These are phyloP conservation scores for Domatiomyces globalis DNA, from an alignment of 2,329 filamentous ascomycete genomes.

Conservation along the genomic window DNA sequence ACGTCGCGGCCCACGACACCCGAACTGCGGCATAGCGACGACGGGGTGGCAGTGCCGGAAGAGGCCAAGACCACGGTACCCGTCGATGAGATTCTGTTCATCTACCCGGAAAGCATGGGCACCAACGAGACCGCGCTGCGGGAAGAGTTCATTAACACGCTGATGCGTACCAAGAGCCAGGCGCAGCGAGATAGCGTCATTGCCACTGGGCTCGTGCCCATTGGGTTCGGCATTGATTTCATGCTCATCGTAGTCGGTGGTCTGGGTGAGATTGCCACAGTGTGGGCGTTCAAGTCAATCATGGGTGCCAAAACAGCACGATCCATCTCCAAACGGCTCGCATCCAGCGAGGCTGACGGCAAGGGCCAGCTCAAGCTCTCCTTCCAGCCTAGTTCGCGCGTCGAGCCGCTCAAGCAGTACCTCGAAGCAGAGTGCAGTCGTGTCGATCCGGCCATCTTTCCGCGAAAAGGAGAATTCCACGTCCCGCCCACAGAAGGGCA, in stretches of 20 bases:
- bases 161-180: slow-evolving; percentile 29
- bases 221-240: slow-evolving; percentile 17
- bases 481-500: slow-evolving; percentile 24
- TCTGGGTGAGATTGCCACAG: slow-evolving; percentile 21
- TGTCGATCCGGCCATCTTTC: slow-evolving; percentile 24
- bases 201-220: slow-evolving; percentile 29
- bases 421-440: slow-evolving; percentile 28
- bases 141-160: slow-evolving; percentile 29
- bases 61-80: slow-evolving; percentile 25
- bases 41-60: slow-evolving; percentile 21
- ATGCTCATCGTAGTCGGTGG: slow-evolving; percentile 20
- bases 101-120: slow-evolving; percentile 25
- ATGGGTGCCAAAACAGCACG: slow-evolving; percentile 30
- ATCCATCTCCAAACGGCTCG: slow-evolving; percentile 27
- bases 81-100: slow-evolving; percentile 29
- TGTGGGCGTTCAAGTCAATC: slow-evolving; percentile 22
- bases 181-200: slow-evolving; percentile 30
- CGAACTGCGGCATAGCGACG: slow-evolving; percentile 19
- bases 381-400: slow-evolving; percentile 24
- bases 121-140: slow-evolving; percentile 23
- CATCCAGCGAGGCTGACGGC: slow-evolving; percentile 13
- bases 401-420: slow-evolving; percentile 27
- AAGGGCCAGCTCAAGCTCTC: slow-evolving; percentile 24
- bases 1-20: not conserved
- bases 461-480: slow-evolving; percentile 9